phyloP scores from a whole-genome alignment of 768 basidiomycete species.

The Leucocoprinus sp. region DNA sequence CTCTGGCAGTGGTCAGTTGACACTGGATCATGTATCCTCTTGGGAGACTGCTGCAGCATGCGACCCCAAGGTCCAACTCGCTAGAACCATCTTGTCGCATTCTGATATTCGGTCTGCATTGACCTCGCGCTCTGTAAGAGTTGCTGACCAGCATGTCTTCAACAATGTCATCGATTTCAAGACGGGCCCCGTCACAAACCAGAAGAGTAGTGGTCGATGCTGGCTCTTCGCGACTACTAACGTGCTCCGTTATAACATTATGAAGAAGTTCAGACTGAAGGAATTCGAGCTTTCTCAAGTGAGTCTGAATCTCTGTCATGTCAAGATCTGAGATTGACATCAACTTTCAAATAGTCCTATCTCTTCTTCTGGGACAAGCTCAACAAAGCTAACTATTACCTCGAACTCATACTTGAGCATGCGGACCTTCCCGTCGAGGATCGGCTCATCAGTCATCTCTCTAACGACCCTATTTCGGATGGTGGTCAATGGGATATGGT shows the following conservation, averaged over 20 bases:
- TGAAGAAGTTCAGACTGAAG: constrained; percentile 77
- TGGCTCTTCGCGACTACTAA: constrained; percentile 96
- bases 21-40: constrained; percentile 44
- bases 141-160: constrained; percentile 72
- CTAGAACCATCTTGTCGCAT: constrained; percentile 70
- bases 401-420: constrained; percentile 80
- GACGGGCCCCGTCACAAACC: constrained; percentile 77
- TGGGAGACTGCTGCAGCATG: constrained; percentile 57
- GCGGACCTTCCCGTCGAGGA: constrained; percentile 75
- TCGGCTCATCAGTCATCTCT: constrained; percentile 72
- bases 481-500: constrained; percentile 97
- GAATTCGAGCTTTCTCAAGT: constrained; percentile 92
- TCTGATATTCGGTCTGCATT: constrained; percentile 57
- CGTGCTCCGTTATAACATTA: constrained; percentile 72
- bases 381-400: constrained; percentile 88
- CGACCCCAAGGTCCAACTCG: constrained; percentile 59
- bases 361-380: constrained; percentile 97
- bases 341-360: constrained; percentile 57
- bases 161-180: constrained; percentile 75
- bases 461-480: constrained; percentile 73
- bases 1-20: constrained; percentile 56
- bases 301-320: constrained; percentile 8
- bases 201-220: constrained; percentile 85
- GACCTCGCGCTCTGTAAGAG: constrained; percentile 49
- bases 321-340: constrained; percentile 7